phyloP scores from a whole-genome alignment of 2,329 filamentous ascomycete genomes.

The Helminthosporium solani region DNA sequence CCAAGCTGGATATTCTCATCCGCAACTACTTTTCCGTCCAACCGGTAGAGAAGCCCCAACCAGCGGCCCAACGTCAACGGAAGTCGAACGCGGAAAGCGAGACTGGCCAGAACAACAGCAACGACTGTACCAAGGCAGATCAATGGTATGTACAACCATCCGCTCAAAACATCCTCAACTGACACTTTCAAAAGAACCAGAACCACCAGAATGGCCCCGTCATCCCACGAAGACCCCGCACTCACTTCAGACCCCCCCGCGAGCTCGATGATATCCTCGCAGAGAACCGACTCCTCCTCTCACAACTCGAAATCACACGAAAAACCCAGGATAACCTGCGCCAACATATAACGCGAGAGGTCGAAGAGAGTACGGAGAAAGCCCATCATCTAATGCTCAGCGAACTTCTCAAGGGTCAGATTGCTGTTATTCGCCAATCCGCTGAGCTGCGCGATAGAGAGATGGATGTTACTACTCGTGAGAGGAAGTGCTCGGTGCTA shows the following conservation, averaged over 20 bases:
- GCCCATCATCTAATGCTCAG: not conserved
- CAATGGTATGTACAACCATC: not conserved
- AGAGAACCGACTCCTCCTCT: not conserved
- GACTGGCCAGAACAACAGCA: not conserved
- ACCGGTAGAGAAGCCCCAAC: not conserved
- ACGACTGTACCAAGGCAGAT: no score
- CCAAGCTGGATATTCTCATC: not conserved
- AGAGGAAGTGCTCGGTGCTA: not conserved
- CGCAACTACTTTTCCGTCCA: not conserved
- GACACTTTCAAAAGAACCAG: no score
- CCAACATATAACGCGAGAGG: not conserved
- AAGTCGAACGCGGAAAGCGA: not conserved
- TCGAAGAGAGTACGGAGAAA: not conserved
- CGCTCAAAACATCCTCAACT: no score
- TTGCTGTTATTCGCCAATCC: not conserved
- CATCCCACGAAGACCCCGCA: no score
- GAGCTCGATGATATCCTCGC: not conserved
- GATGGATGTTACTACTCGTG: not conserved
- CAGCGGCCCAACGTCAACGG: not conserved
- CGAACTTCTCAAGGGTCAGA: not conserved
- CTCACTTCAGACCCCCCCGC: no score
- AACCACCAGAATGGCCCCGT: no score
- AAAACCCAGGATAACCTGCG: not conserved
- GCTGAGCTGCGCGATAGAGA: not conserved
- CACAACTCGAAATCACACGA: not conserved